phyloP scores from a whole-genome alignment of 768 basidiomycete genomes.

The Daedaleopsis sinensis region DNA sequence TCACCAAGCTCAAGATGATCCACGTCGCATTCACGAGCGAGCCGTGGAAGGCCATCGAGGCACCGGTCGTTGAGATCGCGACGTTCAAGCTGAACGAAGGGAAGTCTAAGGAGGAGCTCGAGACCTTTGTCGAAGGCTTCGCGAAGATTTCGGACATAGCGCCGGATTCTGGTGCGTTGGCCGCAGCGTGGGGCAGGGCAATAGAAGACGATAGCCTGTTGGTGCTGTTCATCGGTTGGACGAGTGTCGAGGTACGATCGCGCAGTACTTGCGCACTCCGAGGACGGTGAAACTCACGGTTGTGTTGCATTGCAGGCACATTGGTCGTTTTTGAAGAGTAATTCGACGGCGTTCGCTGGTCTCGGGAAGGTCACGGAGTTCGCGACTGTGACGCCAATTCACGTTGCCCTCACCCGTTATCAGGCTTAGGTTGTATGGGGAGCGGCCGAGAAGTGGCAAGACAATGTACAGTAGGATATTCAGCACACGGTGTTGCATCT shows the following conservation, averaged over 20 bases:
- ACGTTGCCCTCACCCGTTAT: not conserved
- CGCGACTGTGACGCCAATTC: conserved; percentile 2
- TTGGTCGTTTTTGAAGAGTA: conserved; percentile 9
- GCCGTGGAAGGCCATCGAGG: conserved; percentile 14
- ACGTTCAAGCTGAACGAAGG: conserved; percentile 8
- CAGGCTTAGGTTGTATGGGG: not conserved
- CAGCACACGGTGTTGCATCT: not conserved
- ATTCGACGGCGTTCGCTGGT: not conserved
- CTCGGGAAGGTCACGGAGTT: conserved; percentile 9
- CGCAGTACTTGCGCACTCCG: no score
- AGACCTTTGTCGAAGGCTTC: conserved; percentile 3
- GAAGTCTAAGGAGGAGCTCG: conserved; percentile 5
- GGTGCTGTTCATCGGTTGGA: conserved; percentile 15
- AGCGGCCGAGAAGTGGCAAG: not conserved
- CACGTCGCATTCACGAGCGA: conserved; percentile 13
- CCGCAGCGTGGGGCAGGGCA: conserved; percentile 14
- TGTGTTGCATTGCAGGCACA: conserved; percentile 5
- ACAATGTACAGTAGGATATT: not conserved
- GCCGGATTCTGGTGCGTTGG: conserved; percentile 4
- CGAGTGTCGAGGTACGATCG: conserved; percentile 13
- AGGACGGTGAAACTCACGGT: not conserved
- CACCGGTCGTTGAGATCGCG: conserved; percentile 20
- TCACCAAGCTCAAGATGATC: conserved; percentile 4
- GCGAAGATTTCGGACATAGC: not conserved
- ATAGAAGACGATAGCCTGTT: conserved; percentile 7